Evolutionary conservation across 164 flowering plant species (phyloP).

Genomic region (Annona cherimola): DNA sequence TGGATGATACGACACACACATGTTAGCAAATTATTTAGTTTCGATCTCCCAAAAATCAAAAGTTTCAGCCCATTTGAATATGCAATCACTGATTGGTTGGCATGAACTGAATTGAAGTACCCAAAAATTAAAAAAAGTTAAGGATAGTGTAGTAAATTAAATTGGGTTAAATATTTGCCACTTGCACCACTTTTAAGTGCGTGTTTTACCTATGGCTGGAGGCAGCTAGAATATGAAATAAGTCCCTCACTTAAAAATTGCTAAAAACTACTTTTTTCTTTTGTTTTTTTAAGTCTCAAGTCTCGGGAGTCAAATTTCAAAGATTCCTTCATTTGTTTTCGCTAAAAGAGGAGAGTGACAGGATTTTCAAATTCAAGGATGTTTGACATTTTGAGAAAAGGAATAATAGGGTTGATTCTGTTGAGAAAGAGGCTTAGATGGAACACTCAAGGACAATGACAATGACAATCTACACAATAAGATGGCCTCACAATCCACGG

Average conservation of each 20-base stretch:
- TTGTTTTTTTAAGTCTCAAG: neutral
- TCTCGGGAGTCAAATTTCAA: neutral
- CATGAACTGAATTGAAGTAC: too few relatives aligned
- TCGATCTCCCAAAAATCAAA: too few relatives aligned
- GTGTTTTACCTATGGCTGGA: too few relatives aligned
- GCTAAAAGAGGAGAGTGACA: neutral
- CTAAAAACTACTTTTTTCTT: neutral
- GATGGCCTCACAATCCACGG: neutral
- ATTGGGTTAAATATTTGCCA: too few relatives aligned
- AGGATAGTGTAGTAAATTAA: too few relatives aligned
- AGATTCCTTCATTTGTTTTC: constrained; percentile 1
- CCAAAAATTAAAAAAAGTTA: too few relatives aligned
- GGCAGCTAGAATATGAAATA: too few relatives aligned
- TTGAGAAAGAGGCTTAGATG: neutral
- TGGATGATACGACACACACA: too few relatives aligned
- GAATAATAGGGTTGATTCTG: neutral
- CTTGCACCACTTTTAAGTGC: too few relatives aligned
- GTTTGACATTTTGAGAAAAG: neutral
- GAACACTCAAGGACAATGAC: constrained; percentile 2
- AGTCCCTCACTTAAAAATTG: neutral
- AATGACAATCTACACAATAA: neutral
- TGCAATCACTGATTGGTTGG: too few relatives aligned
- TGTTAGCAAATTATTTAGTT: too few relatives aligned
- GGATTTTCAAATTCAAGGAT: neutral
- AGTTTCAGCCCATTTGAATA: too few relatives aligned